Evolutionary conservation across 2,329 filamentous ascomycete species (phyloP), one percentile per base, ranked within the genome.

Genomic region (Aspergillus puulaauensis): DNA sequence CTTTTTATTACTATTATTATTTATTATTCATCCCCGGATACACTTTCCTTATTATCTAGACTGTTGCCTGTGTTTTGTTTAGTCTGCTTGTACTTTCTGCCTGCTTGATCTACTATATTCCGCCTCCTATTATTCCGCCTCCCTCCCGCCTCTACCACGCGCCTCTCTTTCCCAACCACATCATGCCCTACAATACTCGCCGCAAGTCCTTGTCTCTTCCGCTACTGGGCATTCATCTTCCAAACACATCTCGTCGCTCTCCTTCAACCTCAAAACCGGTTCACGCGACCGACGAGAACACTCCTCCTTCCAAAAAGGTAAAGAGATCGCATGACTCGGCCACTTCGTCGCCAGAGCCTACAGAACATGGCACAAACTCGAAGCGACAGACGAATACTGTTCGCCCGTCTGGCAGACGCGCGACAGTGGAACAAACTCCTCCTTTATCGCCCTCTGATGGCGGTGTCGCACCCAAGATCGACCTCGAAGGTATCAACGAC

Each of bases 141-240:
- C 27, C 39, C 44, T 40, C 17, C 17, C 41, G 31, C 24, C 19
- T 46, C 44, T 53, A 21, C 46, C 46, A 44, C 51, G 19, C 31
- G 23, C 48, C 21, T 54, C 45, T 40, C 53, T 48, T 33, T 31
- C 44, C n/a, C 31, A 57, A 63, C 39, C 44, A 55, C 63, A 65
- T 63, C 68, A 96, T 96, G 91, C 90, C 89, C 72, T 97, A 97
- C 83, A 96, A 97, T 78, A 98, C 93, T 66, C 90, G 93, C 78
- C 89, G 93, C 77, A 98, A 98, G 82, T 96, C 92, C 72, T 82
- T 99, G 66, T 97, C 93, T 62, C 82, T 98, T 71, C 90, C 91
- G 60, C 96, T 92, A 66, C 84, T 98, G 69, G 95, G 95, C 74
- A 96, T 98, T 68, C 90, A 95, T 70, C 82, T 97, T 54, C 86